Conservation (phyloP, 2,329 filamentous ascomycete species). For the Epichloe baconii region DNA sequence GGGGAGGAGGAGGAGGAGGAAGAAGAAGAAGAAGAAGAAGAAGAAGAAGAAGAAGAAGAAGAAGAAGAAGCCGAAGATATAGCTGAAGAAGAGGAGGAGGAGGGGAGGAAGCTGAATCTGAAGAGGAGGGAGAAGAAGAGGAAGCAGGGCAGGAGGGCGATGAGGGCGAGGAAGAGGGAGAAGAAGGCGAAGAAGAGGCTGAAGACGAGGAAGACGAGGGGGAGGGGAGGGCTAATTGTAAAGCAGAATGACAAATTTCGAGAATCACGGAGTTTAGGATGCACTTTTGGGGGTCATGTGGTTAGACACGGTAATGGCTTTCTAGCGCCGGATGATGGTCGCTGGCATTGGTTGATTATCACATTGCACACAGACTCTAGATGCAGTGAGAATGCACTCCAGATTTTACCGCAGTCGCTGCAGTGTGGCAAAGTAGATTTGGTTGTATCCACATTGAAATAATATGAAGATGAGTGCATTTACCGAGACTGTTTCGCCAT, state of each 20-base stretch:
- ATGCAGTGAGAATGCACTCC: too few species aligned
- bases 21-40: slow-evolving; percentile 7
- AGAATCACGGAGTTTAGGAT: not conserved
- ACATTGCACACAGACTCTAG: too few species aligned
- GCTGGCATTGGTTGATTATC: too few species aligned
- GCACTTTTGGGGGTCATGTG: not conserved
- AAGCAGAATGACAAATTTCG: not conserved
- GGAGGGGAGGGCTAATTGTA: too few species aligned
- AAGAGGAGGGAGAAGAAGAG: not conserved
- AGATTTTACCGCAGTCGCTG: too few species aligned
- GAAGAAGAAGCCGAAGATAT: slow-evolving; percentile 8
- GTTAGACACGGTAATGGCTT: too few species aligned
- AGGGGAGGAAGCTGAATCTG: slow-evolving; percentile 5
- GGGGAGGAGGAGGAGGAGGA: slow-evolving; percentile 6
- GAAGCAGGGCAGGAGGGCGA: too few species aligned
- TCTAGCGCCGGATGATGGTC: too few species aligned
- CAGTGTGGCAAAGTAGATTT: too few species aligned
- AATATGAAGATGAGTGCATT: too few species aligned
- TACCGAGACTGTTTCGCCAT: too few species aligned
- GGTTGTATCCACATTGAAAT: too few species aligned
- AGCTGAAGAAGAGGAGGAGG: slow-evolving; percentile 6
- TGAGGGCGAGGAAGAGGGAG: not conserved
- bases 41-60: slow-evolving; percentile 12
- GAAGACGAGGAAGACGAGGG: not conserved
- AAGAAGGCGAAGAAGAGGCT: slow-evolving; percentile 9